Percentiles rank a stretch among this genome's conserved stretches.
Evolutionary conservation across 495 filamentous ascomycete genomes (phyloP).

Genomic region (Neohortaea acidophila): DNA sequence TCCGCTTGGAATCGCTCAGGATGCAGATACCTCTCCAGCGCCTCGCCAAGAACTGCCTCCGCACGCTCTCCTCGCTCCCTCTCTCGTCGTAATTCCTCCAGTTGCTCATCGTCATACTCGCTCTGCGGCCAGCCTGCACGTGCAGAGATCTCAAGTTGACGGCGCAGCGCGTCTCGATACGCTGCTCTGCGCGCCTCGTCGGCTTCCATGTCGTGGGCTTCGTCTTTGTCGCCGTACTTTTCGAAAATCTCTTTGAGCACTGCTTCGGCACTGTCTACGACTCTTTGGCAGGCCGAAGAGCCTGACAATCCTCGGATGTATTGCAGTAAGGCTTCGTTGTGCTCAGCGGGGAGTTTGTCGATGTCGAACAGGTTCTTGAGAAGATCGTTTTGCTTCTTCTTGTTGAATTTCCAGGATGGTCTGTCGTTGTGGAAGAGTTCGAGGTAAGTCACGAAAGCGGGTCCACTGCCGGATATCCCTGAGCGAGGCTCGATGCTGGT

Average conservation of each 20-base stretch:
- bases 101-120: conserved; percentile 17
- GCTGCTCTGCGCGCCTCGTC: conserved; percentile 17
- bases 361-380: conserved; percentile 67
- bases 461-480: conserved; percentile 20
- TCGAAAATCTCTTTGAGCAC: conserved; percentile 16
- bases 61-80: conserved; percentile 8
- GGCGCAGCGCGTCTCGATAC: conserved; percentile 21
- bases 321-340: conserved; percentile 46
- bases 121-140: neutral
- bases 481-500: neutral
- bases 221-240: conserved; percentile 1
- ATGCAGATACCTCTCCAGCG: conserved; percentile 4
- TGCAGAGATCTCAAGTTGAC: conserved; percentile 15
- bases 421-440: conserved; percentile 50
- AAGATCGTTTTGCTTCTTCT: conserved; percentile 65
- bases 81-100: conserved; percentile 7
- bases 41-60: conserved; percentile 6
- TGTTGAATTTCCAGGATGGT: conserved; percentile 80
- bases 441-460: conserved; percentile 51
- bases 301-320: conserved; percentile 64
- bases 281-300: conserved; percentile 35
- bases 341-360: conserved; percentile 45
- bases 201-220: conserved; percentile 19
- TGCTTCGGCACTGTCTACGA: conserved; percentile 17
- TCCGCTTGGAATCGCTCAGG: too few relatives aligned